Evolutionary conservation across 148 eudicot species (phyloP).

Genomic region (Pharnaceum exiguum): DNA sequence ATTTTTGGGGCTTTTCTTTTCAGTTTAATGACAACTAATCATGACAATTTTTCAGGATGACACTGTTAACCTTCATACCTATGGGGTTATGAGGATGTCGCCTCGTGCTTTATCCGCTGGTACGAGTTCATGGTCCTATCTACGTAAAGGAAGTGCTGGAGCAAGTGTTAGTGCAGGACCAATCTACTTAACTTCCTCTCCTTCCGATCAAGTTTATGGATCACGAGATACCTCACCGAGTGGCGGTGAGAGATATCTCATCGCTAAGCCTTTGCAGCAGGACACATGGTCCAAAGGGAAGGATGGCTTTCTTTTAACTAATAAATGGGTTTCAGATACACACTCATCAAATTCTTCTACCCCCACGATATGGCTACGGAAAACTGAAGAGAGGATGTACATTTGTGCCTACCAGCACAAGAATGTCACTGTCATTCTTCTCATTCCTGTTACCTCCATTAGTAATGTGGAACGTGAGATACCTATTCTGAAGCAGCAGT

Average conservation of each 20-base stretch:
- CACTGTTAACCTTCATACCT: constrained; percentile 72
- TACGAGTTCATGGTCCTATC: constrained; percentile 74
- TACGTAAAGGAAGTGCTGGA: constrained; percentile 61
- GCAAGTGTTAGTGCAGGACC: constrained; percentile 41
- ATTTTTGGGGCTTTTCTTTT: background rate
- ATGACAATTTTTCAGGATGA: constrained; percentile 54
- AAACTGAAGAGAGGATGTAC: constrained; percentile 73
- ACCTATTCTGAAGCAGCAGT: constrained; percentile 65
- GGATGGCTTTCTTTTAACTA: constrained; percentile 81
- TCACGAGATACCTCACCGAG: constrained; percentile 50
- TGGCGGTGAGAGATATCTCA: constrained; percentile 40
- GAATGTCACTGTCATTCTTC: constrained; percentile 69
- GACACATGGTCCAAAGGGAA: constrained; percentile 84
- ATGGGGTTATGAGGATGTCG: constrained; percentile 75
- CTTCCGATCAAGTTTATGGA: constrained; percentile 36
- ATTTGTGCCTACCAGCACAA: constrained; percentile 75
- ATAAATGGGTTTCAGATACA: constrained; percentile 50
- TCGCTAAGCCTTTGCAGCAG: constrained; percentile 66
- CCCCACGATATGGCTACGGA: constrained; percentile 73
- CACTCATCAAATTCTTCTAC: constrained; percentile 28
- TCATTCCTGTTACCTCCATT: constrained; percentile 64
- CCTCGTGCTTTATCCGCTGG: constrained; percentile 69
- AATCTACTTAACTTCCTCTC: constrained; percentile 33
- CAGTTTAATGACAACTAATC: background rate
- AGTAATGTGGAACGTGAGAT: constrained; percentile 62